Conservation (phyloP, 768 basidiomycete genomes). For the Lanmaoa pseudosensibilis region DNA sequence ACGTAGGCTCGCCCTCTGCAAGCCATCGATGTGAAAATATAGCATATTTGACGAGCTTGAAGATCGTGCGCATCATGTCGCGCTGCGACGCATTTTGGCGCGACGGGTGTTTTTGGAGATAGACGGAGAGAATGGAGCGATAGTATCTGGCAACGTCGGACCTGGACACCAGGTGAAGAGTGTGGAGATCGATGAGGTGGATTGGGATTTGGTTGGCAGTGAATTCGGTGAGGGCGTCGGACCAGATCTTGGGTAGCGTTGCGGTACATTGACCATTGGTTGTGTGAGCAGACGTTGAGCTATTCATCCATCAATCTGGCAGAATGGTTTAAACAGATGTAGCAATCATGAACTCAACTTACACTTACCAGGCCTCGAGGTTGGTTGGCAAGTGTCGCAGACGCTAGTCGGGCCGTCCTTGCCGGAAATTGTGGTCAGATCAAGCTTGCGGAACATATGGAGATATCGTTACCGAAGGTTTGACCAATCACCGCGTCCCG, state of each 20-base stretch:
- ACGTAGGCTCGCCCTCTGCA: conserved; percentile 11
- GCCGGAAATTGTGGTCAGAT: not conserved
- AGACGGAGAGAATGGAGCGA: conserved; percentile 1
- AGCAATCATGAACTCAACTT: not conserved
- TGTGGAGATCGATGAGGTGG: conserved; percentile 11
- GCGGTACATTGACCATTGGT: not conserved
- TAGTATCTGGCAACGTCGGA: conserved; percentile 1
- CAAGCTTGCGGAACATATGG: not conserved
- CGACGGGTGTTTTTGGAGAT: conserved; percentile 9
- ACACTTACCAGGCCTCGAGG: too few relatives aligned
- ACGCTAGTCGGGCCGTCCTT: not conserved
- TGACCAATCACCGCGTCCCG: not conserved
- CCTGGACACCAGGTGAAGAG: conserved; percentile 7
- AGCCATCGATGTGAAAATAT: conserved; percentile 20
- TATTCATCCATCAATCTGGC: not conserved
- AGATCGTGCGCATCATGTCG: not conserved
- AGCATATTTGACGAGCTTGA: conserved; percentile 10
- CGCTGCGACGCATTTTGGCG: not conserved
- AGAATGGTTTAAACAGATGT: not conserved
- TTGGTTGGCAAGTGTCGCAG: too few relatives aligned
- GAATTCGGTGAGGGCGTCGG: conserved; percentile 5
- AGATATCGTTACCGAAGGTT: not conserved
- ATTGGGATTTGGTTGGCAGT: conserved; percentile 13
- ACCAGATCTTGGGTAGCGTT: not conserved
- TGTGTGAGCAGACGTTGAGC: not conserved